These are phyloP conservation scores for Oropetium thomaeum DNA, from an alignment of 176 grass and related monocot genomes.

Conservation along the genomic window DNA sequence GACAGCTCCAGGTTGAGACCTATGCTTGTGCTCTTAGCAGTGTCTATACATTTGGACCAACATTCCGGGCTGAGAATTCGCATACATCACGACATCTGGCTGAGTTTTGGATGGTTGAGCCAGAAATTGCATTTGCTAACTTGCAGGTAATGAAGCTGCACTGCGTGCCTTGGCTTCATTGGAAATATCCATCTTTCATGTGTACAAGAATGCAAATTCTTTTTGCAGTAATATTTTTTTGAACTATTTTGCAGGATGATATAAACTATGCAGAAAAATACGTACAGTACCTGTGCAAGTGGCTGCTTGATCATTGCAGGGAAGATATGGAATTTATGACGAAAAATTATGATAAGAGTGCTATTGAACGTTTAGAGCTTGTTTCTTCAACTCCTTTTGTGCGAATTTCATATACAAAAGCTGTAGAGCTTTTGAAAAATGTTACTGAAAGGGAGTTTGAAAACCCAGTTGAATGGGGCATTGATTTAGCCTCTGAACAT, in stretches of 20 bases:
- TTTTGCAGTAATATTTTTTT: background rate
- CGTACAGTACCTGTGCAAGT: conserved; percentile 89
- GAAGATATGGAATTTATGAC: conserved; percentile 98
- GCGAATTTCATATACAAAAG: conserved; percentile 76
- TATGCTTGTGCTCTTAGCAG: conserved; percentile 85
- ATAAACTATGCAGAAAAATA: conserved; percentile 90
- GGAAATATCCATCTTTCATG: background rate
- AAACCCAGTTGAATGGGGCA: conserved; percentile 94
- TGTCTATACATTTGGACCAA: conserved; percentile 96
- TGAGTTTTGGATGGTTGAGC: conserved; percentile 99
- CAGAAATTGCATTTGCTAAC: conserved; percentile 95
- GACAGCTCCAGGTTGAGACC: conserved; percentile 94
- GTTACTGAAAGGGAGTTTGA: conserved; percentile 77
- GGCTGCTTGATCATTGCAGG: conserved; percentile 71
- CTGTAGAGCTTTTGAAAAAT: conserved; percentile 71
- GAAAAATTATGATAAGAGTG: conserved; percentile 73
- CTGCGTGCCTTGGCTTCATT: background rate
- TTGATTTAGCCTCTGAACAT: conserved; percentile 96
- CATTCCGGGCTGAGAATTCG: conserved; percentile 90
- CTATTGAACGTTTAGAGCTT: conserved; percentile 79
- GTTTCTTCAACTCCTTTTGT: conserved; percentile 74
- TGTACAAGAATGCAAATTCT: background rate
- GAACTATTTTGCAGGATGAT: conserved; percentile 60
- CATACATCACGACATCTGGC: conserved; percentile 89
- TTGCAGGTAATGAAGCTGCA: conserved; percentile 51